phyloP scores from a whole-genome alignment of 345 rosid genomes.

The Eucalyptus guilfoylei region DNA sequence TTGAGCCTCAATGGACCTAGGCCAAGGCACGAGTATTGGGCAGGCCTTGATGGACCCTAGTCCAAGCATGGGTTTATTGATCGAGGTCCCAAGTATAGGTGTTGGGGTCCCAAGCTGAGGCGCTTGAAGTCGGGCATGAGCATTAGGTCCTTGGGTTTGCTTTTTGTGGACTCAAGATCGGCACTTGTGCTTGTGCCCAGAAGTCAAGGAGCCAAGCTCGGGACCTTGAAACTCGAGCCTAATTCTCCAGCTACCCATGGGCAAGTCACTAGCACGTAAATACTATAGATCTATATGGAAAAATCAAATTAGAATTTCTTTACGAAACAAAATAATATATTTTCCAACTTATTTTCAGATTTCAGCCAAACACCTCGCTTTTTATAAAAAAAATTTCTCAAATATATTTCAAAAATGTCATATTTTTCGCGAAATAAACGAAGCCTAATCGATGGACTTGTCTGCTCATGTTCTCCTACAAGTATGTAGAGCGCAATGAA shows the following conservation, averaged over 20 bases:
- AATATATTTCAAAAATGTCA: too few species aligned
- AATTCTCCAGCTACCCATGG: rapidly evolving
- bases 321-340: rapidly evolving
- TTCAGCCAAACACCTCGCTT: rapidly evolving
- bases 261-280: too few species aligned
- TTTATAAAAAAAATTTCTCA: too few species aligned
- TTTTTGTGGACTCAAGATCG: rapidly evolving
- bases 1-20: too few species aligned
- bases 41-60: too few species aligned
- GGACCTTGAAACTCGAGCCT: rapidly evolving
- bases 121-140: rapidly evolving
- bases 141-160: too few species aligned
- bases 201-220: too few species aligned
- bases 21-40: too few species aligned
- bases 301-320: too few species aligned
- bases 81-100: too few species aligned
- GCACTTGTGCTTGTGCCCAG: rapidly evolving
- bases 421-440: rapidly evolving
- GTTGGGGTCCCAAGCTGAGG: rapidly evolving
- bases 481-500: not conserved
- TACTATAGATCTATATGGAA: rapidly evolving
- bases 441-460: not conserved
- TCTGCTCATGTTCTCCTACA: not conserved
- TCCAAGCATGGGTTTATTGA: too few species aligned
- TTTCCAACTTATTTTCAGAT: too few species aligned